Conservation (phyloP, 495 filamentous ascomycete genomes). For the Aspergillus affinis region DNA sequence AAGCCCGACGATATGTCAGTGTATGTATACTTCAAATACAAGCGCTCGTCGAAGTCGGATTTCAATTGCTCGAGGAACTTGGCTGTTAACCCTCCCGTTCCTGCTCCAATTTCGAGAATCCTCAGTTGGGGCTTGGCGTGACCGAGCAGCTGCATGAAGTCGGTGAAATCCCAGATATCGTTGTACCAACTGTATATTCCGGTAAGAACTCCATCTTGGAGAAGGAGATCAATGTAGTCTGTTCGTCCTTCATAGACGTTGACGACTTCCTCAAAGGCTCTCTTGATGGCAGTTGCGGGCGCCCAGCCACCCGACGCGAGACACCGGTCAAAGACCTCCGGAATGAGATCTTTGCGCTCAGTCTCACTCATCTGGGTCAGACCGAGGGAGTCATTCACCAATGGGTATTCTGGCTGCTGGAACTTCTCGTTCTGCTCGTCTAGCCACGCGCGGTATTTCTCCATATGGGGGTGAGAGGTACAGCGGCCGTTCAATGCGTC, state of each 20-base stretch:
- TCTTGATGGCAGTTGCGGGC: conserved; percentile 10
- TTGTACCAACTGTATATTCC: conserved; percentile 30
- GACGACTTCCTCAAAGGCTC: conserved; percentile 12
- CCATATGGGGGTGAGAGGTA: neutral
- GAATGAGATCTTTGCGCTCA: conserved; percentile 1
- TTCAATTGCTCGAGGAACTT: conserved; percentile 30
- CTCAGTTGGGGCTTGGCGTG: conserved; percentile 40
- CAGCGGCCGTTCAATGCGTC: neutral
- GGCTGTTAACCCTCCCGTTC: conserved; percentile 38
- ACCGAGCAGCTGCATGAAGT: conserved; percentile 26
- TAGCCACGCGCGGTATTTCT: conserved; percentile 2
- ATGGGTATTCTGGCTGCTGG: neutral
- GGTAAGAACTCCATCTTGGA: conserved; percentile 28
- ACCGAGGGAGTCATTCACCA: neutral
- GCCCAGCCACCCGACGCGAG: neutral
- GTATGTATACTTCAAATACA: conserved; percentile 26
- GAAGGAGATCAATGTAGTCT: conserved; percentile 28
- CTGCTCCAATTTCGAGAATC: conserved; percentile 51
- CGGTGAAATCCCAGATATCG: conserved; percentile 19
- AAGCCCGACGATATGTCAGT: conserved; percentile 46
- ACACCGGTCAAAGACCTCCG: neutral
- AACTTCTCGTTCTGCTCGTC: neutral
- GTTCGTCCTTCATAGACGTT: conserved; percentile 22
- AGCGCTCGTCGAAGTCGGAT: neutral
- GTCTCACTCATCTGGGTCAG: neutral